Evolutionary conservation across 2,329 filamentous ascomycete species (phyloP).

Genomic region (Colletotrichum sp.): DNA sequence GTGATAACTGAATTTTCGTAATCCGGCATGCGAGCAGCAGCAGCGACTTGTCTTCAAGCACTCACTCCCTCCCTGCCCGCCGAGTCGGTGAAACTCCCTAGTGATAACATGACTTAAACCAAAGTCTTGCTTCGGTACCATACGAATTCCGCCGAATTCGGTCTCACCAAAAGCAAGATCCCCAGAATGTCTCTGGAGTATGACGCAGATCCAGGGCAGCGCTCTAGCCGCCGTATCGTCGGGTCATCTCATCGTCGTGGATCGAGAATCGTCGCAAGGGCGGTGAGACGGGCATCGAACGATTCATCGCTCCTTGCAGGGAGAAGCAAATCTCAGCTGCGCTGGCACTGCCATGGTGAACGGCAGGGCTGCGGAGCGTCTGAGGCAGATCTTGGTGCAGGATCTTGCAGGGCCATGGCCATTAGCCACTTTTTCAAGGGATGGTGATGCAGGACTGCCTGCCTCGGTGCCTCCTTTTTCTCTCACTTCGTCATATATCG

Average conservation of each 20-base stretch:
- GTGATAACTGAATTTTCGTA: neutral
- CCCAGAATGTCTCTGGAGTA: neutral
- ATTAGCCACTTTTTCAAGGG: neutral
- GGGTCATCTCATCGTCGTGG: neutral
- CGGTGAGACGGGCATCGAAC: neutral
- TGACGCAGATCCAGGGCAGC: neutral
- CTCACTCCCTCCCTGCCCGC: neutral
- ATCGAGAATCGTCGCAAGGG: neutral
- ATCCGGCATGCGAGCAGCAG: neutral
- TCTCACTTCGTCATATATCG: neutral
- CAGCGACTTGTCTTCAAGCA: neutral
- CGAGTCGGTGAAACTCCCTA: neutral
- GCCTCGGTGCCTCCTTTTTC: neutral
- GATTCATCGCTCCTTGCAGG: neutral
- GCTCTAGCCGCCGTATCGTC: neutral
- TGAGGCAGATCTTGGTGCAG: slow-evolving; percentile 12
- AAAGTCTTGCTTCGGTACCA: neutral
- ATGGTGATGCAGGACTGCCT: neutral
- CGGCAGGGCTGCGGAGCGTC: neutral
- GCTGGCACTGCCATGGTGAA: neutral
- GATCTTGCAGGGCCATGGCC: slow-evolving; percentile 3
- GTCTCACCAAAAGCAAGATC: neutral
- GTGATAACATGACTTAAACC: neutral
- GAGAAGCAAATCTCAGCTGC: neutral
- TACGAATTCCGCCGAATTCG: neutral